Conservation (phyloP, 148 eudicot species). For the Rhododendron kiyosumense region DNA sequence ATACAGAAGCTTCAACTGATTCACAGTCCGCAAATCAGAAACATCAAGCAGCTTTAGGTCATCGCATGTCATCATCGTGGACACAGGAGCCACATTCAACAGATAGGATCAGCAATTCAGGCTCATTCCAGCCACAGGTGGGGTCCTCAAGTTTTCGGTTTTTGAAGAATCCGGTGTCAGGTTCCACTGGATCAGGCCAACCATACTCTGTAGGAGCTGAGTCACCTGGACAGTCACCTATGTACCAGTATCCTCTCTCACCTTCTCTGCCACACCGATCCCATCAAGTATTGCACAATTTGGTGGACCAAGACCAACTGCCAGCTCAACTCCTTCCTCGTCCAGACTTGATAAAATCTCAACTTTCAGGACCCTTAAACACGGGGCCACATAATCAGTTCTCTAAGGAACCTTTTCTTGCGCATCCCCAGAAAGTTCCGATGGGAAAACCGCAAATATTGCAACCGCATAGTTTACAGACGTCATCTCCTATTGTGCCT, state of each 20-base stretch:
- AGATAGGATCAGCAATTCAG: slow-evolving; percentile 21
- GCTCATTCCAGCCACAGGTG: slow-evolving; percentile 29
- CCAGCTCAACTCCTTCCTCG: slow-evolving; percentile 28
- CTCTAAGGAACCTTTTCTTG: slow-evolving; percentile 29
- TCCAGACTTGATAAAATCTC: slow-evolving; percentile 45
- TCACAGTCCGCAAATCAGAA: slow-evolving; percentile 37
- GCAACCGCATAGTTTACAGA: slow-evolving; percentile 29
- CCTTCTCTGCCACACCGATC: slow-evolving; percentile 33
- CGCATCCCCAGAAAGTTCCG: slow-evolving; percentile 24
- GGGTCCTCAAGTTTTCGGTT: slow-evolving; percentile 24
- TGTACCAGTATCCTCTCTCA: slow-evolving; percentile 40
- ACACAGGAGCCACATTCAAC: slow-evolving; percentile 35
- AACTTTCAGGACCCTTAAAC: slow-evolving; percentile 24
- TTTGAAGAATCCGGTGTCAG: slow-evolving; percentile 22
- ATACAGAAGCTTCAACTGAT: slow-evolving; percentile 50
- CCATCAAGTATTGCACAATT: slow-evolving; percentile 28
- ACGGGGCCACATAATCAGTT: slow-evolving; percentile 27
- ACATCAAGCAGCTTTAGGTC: slow-evolving; percentile 37
- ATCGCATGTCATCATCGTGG: slow-evolving; percentile 37
- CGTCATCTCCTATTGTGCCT: slow-evolving; percentile 20
- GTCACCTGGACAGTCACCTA: slow-evolving; percentile 31
- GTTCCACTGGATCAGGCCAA: slow-evolving; percentile 39
- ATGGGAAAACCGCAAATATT: slow-evolving; percentile 29
- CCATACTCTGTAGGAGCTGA: slow-evolving; percentile 21
- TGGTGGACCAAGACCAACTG: slow-evolving; percentile 39